Percentiles rank a stretch among this genome's conserved stretches.
phyloP scores from a whole-genome alignment of 805 yeast species.

The Nakazawaea anatomiae region DNA sequence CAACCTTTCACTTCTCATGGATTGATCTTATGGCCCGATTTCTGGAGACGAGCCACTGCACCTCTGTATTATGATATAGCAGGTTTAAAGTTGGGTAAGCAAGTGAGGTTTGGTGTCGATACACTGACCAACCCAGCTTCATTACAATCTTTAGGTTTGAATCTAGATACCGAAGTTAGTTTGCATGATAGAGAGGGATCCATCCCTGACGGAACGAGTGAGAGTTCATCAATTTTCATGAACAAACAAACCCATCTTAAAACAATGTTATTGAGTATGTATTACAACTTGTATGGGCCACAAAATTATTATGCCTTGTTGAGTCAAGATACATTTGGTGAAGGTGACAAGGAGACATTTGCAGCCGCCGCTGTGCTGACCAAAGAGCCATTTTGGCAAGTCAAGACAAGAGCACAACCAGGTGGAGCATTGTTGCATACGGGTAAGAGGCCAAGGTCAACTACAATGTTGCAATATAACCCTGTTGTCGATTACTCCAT shows the following conservation, averaged over 20 bases:
- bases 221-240: slow-evolving; percentile 53
- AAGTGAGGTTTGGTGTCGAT: slow-evolving; percentile 10
- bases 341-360: slow-evolving; percentile 67
- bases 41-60: slow-evolving; percentile 79
- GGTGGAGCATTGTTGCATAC: slow-evolving; percentile 24
- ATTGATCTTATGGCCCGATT: slow-evolving; percentile 75
- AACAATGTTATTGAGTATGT: slow-evolving; percentile 46
- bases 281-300: slow-evolving; percentile 55
- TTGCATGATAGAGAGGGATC: slow-evolving; percentile 52
- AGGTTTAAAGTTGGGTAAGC: slow-evolving; percentile 39
- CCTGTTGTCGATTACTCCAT: slow-evolving; percentile 22
- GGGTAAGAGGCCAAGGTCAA: slow-evolving; percentile 11
- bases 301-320: slow-evolving; percentile 49
- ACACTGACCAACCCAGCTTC: slow-evolving; percentile 4
- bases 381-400: slow-evolving; percentile 33
- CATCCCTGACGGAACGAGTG: slow-evolving; percentile 53
- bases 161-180: slow-evolving; percentile 21
- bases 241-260: slow-evolving; percentile 46
- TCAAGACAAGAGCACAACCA: slow-evolving; percentile 30
- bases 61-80: slow-evolving; percentile 70
- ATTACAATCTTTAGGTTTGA: neutral
- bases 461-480: slow-evolving; percentile 27
- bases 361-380: slow-evolving; percentile 51
- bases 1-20: slow-evolving; percentile 38
- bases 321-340: slow-evolving; percentile 60